Evolutionary conservation across 2,329 filamentous ascomycete genomes (phyloP).

Genomic region (Pseudomassariella vexata): DNA sequence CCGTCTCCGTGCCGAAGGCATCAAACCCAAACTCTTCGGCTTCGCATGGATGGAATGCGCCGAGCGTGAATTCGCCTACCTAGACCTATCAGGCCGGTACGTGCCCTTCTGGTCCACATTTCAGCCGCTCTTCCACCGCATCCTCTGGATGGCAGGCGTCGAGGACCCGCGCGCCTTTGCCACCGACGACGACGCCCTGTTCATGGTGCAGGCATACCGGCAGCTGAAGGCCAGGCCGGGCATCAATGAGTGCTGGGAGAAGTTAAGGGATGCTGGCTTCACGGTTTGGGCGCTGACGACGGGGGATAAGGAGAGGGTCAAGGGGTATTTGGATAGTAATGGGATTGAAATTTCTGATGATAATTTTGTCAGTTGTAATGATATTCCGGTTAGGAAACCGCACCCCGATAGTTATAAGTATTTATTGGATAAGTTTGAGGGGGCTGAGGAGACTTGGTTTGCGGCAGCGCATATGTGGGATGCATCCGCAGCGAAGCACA

Average conservation of each 20-base stretch:
- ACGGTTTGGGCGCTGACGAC: constrained; percentile 49
- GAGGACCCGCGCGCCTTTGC: constrained; percentile 33
- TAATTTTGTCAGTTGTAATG: constrained; percentile 47
- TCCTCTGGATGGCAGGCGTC: constrained; percentile 37
- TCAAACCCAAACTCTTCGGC: constrained; percentile 36
- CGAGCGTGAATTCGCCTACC: constrained; percentile 44
- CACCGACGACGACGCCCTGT: constrained; percentile 34
- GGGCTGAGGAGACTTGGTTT: constrained; percentile 41
- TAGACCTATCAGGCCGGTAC: constrained; percentile 38
- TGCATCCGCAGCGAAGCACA: constrained; percentile 42
- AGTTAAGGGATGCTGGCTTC: constrained; percentile 38
- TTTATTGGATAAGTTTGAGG: constrained; percentile 33
- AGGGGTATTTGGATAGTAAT: constrained; percentile 43
- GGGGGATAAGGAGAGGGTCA: constrained; percentile 41
- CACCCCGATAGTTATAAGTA: constrained; percentile 38
- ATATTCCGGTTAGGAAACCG: constrained; percentile 42
- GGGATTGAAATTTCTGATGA: constrained; percentile 43
- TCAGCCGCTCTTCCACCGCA: constrained; percentile 40
- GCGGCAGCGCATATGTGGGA: constrained; percentile 58
- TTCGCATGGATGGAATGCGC: constrained; percentile 40
- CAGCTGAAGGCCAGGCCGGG: constrained; percentile 31
- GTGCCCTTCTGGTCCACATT: constrained; percentile 36
- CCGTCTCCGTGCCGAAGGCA: constrained; percentile 28
- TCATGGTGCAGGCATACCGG: constrained; percentile 31
- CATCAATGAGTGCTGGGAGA: constrained; percentile 32